Percentiles rank a stretch among this genome's conserved stretches.
These are phyloP conservation scores for Malassezia yamatoensis DNA, from an alignment of 1,284 basidiomycete genomes.

Conservation along the genomic window DNA sequence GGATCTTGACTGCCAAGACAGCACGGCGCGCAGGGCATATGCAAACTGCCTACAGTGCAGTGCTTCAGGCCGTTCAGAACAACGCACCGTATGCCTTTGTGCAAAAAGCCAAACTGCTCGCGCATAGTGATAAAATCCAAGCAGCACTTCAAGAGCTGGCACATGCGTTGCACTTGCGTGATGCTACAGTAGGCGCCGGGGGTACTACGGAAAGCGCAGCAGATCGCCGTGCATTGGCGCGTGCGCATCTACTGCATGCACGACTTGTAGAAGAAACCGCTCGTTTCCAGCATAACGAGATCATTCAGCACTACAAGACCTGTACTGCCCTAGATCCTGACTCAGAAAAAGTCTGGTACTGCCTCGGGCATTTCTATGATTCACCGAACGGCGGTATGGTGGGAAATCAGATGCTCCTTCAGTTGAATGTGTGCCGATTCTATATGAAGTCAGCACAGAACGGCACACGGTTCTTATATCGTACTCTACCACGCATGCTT, in stretches of 20 bases:
- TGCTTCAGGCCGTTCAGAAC: constrained; percentile 75
- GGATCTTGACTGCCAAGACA: constrained; percentile 87
- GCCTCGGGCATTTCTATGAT: constrained; percentile 30
- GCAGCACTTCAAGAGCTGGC: constrained; percentile 82
- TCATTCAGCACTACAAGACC: constrained; percentile 50
- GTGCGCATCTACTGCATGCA: constrained; percentile 79
- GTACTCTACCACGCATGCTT: constrained; percentile 82
- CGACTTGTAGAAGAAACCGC: constrained; percentile 88
- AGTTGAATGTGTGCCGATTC: constrained; percentile 56
- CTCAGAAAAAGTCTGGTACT: constrained; percentile 52
- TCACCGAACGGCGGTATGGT: constrained; percentile 50
- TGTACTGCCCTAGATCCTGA: constrained; percentile 52
- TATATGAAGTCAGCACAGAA: constrained; percentile 66
- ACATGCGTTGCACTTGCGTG: constrained; percentile 56
- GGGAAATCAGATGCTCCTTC: constrained; percentile 40
- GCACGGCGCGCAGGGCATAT: constrained; percentile 87
- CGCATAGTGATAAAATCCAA: constrained; percentile 68
- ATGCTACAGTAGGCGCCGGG: constrained; percentile 13
- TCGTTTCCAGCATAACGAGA: constrained; percentile 61
- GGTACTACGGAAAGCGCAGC: constrained; percentile 12
- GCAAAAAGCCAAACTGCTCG: constrained; percentile 79
- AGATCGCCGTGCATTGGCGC: constrained; percentile 19
- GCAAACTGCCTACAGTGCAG: constrained; percentile 94
- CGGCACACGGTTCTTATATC: constrained; percentile 94
- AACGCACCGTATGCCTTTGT: constrained; percentile 72